These are phyloP conservation scores for Aspergillus ruber DNA, from an alignment of 2,329 filamentous ascomycete genomes.

Conservation along the genomic window DNA sequence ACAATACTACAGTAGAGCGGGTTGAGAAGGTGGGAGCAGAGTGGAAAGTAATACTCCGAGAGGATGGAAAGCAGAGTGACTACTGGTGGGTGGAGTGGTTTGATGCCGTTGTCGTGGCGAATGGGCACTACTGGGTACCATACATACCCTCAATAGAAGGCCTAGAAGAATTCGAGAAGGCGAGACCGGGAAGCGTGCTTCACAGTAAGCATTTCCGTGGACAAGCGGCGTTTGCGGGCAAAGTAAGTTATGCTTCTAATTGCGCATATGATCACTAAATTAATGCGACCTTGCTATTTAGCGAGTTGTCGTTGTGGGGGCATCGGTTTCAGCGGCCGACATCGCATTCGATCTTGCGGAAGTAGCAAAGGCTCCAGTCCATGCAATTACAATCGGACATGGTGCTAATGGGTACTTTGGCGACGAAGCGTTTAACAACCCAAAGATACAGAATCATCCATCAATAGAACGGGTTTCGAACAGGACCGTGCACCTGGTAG, in stretches of 20 bases:
- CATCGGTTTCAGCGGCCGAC: background rate
- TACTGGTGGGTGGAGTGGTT: constrained; percentile 56
- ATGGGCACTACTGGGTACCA: constrained; percentile 51
- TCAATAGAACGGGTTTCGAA: background rate
- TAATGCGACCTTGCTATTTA: background rate
- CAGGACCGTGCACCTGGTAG: background rate
- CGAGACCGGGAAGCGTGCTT: constrained; percentile 14
- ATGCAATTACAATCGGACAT: background rate
- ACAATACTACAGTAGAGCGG: constrained; percentile 52
- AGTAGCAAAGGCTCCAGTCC: background rate
- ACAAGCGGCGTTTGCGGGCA: background rate
- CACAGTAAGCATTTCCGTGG: background rate
- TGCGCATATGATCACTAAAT: background rate
- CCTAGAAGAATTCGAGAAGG: constrained; percentile 24
- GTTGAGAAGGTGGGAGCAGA: constrained; percentile 33
- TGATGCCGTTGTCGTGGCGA: constrained; percentile 41
- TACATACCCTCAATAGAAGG: constrained; percentile 34
- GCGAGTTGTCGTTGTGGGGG: background rate
- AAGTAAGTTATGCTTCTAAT: background rate
- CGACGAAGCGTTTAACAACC: background rate
- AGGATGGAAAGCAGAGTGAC: constrained; percentile 28
- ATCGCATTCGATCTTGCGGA: background rate
- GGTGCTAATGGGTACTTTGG: background rate
- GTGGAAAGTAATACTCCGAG: constrained; percentile 47
- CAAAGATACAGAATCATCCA: background rate